These are phyloP conservation scores for Magnusiomyces tetraspermus DNA, from an alignment of 1,139 yeast species.

Conservation along the genomic window DNA sequence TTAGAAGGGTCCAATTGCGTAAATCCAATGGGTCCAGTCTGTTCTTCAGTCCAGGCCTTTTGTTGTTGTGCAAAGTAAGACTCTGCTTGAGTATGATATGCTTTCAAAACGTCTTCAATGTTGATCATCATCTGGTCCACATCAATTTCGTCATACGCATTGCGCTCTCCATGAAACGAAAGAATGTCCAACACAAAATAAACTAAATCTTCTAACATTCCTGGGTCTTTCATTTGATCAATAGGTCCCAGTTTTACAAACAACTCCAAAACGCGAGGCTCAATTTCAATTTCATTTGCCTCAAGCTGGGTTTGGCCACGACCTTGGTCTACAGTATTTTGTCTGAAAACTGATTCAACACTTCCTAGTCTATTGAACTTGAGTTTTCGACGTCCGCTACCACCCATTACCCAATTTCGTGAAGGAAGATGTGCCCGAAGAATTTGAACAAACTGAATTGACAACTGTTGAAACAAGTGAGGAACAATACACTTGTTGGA, in stretches of 20 bases:
- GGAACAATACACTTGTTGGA: constrained; percentile 29
- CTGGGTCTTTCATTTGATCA: constrained; percentile 30
- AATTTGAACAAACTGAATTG: constrained; percentile 33
- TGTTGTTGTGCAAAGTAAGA: background rate
- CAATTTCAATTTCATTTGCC: constrained; percentile 34
- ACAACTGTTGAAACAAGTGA: constrained; percentile 33
- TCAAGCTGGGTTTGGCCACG: constrained; percentile 5
- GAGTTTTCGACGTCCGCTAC: constrained; percentile 6
- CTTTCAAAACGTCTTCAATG: constrained; percentile 39
- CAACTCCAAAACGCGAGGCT: constrained; percentile 43
- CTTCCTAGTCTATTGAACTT: constrained; percentile 3
- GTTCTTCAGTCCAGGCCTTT: constrained; percentile 15
- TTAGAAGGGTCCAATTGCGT: constrained; percentile 2
- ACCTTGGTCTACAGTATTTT: background rate
- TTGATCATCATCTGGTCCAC: constrained; percentile 42
- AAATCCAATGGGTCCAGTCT: background rate
- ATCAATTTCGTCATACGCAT: constrained; percentile 57
- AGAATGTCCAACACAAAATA: constrained; percentile 52
- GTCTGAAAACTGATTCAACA: background rate
- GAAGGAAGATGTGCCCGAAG: constrained; percentile 31
- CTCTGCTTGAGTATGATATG: constrained; percentile 22
- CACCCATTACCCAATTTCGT: constrained; percentile 18
- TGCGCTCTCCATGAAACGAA: constrained; percentile 53
- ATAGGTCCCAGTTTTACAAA: constrained; percentile 42
- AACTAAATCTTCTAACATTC: constrained; percentile 53